Conservation (phyloP, 2,329 filamentous ascomycete genomes). For the Verruconis gallopava region DNA sequence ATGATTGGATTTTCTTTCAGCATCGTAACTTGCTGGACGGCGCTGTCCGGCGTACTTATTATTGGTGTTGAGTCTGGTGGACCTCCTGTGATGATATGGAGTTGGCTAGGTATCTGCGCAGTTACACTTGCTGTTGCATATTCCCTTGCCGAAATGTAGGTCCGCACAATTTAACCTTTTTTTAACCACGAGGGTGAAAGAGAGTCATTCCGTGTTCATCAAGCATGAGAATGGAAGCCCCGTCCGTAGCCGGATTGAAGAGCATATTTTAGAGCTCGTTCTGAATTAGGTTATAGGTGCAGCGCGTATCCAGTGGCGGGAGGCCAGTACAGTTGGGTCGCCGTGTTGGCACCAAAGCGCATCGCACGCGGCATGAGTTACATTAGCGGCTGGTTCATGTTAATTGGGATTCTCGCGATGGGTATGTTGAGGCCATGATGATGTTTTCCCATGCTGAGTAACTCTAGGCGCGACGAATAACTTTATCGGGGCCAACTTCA, state of each 20-base stretch:
- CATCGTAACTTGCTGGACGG: constrained; percentile 47
- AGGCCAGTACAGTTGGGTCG: constrained; percentile 46
- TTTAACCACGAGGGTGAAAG: not conserved
- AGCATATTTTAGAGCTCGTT: too few relatives aligned
- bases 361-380: constrained; percentile 25
- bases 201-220: too few relatives aligned
- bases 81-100: constrained; percentile 46
- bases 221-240: too few relatives aligned
- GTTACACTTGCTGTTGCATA: constrained; percentile 42
- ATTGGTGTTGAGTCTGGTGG: constrained; percentile 43
- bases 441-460: too few relatives aligned
- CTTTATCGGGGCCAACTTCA: constrained; percentile 42
- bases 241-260: too few relatives aligned
- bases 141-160: constrained; percentile 43
- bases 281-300: too few relatives aligned
- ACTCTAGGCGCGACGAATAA: constrained; percentile 44
- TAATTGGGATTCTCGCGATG: constrained; percentile 30
- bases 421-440: not conserved
- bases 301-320: constrained; percentile 43
- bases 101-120: constrained; percentile 40
- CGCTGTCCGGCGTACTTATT: constrained; percentile 42
- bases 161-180: not conserved
- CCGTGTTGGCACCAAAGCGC: constrained; percentile 37
- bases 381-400: constrained; percentile 28
- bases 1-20: constrained; percentile 49